A percentile compares a stretch with the other conserved stretches of the same genome.
These are phyloP conservation scores for Ustilago nuda DNA, from an alignment of 1,284 basidiomycete species.

Conservation along the genomic window DNA sequence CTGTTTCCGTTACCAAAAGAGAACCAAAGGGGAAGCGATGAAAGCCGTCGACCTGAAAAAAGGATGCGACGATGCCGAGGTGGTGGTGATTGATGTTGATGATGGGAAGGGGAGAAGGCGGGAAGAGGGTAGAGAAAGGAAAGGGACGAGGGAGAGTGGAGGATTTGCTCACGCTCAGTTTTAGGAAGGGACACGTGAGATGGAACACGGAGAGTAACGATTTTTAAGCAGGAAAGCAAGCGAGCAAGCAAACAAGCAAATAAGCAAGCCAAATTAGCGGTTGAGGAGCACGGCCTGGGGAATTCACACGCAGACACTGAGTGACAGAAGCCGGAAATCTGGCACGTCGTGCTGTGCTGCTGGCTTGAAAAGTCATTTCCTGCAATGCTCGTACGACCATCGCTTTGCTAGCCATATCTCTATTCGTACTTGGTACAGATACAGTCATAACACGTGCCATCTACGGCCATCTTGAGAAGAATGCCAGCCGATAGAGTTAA, in stretches of 20 bases:
- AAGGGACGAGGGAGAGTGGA: not conserved
- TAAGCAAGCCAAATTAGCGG: not conserved
- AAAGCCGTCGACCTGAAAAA: constrained; percentile 1
- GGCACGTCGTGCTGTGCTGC: not conserved
- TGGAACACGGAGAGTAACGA: not conserved
- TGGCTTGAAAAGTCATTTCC: not conserved
- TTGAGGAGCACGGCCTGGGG: not conserved
- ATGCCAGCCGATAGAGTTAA: not conserved
- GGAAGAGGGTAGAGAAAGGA: not conserved
- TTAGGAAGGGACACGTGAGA: constrained; percentile 2
- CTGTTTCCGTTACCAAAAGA: constrained; percentile 3
- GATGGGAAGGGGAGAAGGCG: not conserved
- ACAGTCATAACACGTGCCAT: too few relatives aligned
- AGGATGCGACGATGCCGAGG: not conserved
- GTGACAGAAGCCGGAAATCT: not conserved
- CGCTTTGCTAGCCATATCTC: not conserved
- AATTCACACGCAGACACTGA: not conserved
- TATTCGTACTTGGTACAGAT: too few relatives aligned
- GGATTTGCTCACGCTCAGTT: not conserved
- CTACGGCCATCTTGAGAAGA: not conserved
- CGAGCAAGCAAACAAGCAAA: too few relatives aligned
- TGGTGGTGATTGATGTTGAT: not conserved
- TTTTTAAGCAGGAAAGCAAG: not conserved
- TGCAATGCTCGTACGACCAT: not conserved
- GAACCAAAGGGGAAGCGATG: not conserved